phyloP scores from a whole-genome alignment of 1,284 basidiomycete genomes.

The Microbotryomycetes sp. region DNA sequence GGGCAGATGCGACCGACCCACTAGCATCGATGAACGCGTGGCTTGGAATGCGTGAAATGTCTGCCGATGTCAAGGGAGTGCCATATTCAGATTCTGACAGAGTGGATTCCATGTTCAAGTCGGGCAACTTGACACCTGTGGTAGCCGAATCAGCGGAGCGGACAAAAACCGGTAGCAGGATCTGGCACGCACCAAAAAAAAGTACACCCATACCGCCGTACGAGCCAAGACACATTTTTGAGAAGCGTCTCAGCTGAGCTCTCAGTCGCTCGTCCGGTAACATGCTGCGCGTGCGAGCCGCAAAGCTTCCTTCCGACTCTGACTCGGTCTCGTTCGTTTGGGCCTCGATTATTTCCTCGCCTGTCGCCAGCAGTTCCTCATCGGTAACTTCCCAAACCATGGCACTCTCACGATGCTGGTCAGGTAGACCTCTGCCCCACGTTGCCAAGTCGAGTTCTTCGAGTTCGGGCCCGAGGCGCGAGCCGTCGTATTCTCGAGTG shows the following conservation, averaged over 20 bases:
- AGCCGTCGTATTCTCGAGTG: constrained; percentile 67
- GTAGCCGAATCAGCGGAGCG: no score
- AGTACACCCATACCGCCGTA: constrained; percentile 68
- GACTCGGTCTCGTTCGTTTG: constrained; percentile 46
- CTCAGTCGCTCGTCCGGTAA: neutral
- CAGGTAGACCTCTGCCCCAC: constrained; percentile 7
- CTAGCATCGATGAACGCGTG: neutral
- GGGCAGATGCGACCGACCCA: neutral
- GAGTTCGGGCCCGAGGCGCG: constrained; percentile 56
- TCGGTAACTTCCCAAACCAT: constrained; percentile 5
- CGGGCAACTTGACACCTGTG: neutral
- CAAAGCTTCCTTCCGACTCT: constrained; percentile 42
- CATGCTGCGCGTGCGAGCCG: neutral
- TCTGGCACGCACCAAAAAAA: constrained; percentile 56
- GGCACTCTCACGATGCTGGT: neutral
- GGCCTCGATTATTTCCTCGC: constrained; percentile 7
- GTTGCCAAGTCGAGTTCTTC: constrained; percentile 56
- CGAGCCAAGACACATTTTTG: constrained; percentile 67
- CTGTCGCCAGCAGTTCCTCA: constrained; percentile 2
- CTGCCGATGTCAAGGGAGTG: neutral
- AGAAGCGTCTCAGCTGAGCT: constrained; percentile 53
- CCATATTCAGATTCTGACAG: neutral
- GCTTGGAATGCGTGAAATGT: neutral
- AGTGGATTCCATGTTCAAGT: neutral
- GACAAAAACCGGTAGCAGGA: no score